phyloP scores from a whole-genome alignment of 768 basidiomycete genomes.

The Guyanaporus albipodus region DNA sequence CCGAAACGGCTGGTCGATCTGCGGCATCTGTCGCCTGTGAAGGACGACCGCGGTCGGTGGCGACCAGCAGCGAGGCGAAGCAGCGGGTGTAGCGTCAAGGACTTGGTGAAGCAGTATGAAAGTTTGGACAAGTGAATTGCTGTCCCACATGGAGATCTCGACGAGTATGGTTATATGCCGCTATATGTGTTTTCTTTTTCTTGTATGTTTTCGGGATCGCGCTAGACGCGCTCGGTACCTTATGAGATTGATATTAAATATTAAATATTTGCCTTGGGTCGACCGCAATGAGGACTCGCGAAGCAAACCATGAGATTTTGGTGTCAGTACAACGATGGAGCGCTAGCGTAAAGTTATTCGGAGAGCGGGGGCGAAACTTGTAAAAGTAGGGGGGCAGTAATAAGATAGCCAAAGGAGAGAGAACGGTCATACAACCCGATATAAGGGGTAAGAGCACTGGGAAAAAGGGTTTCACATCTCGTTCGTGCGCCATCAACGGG shows the following conservation, averaged over 20 bases:
- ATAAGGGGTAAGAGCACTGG: not conserved
- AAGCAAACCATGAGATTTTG: no score
- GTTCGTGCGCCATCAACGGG: not conserved
- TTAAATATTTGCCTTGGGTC: no score
- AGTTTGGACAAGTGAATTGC: slow-evolving; percentile 16
- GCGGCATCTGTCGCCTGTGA: slow-evolving; percentile 37
- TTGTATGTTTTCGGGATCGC: slow-evolving; percentile 10
- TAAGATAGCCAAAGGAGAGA: slow-evolving; percentile 1
- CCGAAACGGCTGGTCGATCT: slow-evolving; percentile 53
- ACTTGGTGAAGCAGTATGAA: slow-evolving; percentile 65
- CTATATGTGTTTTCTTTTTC: slow-evolving; percentile 4
- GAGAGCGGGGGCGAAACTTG: no score
- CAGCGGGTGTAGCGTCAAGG: slow-evolving; percentile 70
- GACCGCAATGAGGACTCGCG: no score
- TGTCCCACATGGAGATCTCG: slow-evolving; percentile 2
- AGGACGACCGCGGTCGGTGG: slow-evolving; percentile 32
- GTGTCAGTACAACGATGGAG: no score
- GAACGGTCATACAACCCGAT: not conserved
- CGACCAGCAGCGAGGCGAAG: slow-evolving; percentile 44
- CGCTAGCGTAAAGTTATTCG: no score
- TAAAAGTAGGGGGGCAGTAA: no score
- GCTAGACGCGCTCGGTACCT: slow-evolving; percentile 8
- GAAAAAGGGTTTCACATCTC: no score
- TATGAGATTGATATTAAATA: slow-evolving; percentile 1
- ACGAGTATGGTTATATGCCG: not conserved